These are phyloP conservation scores for Colletotrichum plurivorum DNA, from an alignment of 2,329 filamentous ascomycete genomes.

Conservation along the genomic window DNA sequence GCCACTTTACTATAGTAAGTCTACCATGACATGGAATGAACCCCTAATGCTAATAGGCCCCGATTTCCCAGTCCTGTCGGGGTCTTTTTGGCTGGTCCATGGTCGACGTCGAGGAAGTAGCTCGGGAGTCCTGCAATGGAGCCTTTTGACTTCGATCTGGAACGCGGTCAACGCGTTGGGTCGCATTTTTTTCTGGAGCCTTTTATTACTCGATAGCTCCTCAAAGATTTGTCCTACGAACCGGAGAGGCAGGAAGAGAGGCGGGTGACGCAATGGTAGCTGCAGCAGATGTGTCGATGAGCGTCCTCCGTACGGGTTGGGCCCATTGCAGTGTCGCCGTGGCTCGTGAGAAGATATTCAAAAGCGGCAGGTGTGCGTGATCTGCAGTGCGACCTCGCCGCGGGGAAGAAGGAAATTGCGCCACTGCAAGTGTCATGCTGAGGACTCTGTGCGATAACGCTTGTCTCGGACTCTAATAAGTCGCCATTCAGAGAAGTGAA, in stretches of 20 bases:
- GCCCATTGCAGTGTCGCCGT: no score
- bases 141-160: neutral
- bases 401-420: conserved; percentile 19
- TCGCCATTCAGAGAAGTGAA: neutral
- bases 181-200: no score
- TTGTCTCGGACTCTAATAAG: no score
- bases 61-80: conserved; percentile 8
- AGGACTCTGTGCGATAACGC: neutral
- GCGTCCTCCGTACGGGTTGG: neutral
- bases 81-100: conserved; percentile 8
- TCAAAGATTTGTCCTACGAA: neutral
- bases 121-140: conserved; percentile 2
- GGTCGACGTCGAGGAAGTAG: conserved; percentile 10
- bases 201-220: neutral
- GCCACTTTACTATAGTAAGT: neutral
- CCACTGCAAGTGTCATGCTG: conserved; percentile 8
- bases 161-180: neutral
- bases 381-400: conserved; percentile 10
- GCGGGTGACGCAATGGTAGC: neutral
- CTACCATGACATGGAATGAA: conserved; percentile 17
- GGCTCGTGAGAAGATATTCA: neutral
- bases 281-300: neutral
- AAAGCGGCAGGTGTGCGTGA: conserved; percentile 3
- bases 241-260: neutral
- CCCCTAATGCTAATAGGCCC: neutral